Base-by-base conservation (phyloP, 1,284 basidiomycete species). In the Mycena citricolor region DNA sequence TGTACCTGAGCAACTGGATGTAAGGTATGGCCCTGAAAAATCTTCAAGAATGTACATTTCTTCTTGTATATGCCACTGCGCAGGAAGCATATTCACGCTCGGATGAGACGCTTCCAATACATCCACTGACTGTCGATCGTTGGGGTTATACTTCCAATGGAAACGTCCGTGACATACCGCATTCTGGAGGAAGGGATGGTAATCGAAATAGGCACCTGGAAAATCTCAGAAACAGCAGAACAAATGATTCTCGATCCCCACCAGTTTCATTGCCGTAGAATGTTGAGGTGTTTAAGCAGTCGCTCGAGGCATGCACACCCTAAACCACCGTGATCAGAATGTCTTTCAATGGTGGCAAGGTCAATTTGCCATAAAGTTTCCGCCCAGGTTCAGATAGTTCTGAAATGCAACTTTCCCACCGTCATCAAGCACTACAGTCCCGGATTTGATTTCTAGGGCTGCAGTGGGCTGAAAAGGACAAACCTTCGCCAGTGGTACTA, bases 271-370 rank as follows among this genome's bases (percentile, higher is more conserved):
- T 61, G 16, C 61, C 72, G 57, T 80, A 90, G 60, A 81, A 88
- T 0, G 77, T 76, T 4, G 78, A 77, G 54, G 83, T 84, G 40
- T 75, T 72, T 11, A 90, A 66, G 35, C 77, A 79, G 42, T 83
- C 86, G 2, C 83, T 79, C 1, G 86, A 82, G 25, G 83, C 74
- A 57, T 90, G 87, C 17, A 88, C 67, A 1, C 73, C 85, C 49
- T 46, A 26, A 1, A 16, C 6, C n/a, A n/a, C n/a, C n/a, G n/a
- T n/a, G n/a, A n/a, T n/a, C n/a, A n/a, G 29, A 78, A 64, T 47
- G 20, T 33, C 14, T 8, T 19, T 16, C n/a, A n/a, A n/a, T n/a
- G 26, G 19, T 17, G 8, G 24, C n/a, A 10, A 17, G 30, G 46
- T 39, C n/a, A n/a, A 41, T 37, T 44, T 4, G 43, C 49, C 32